Percentiles rank a stretch among this genome's conserved stretches.
Evolutionary conservation across 1,284 basidiomycete species (phyloP).

Genomic region (Malassezia nana): DNA sequence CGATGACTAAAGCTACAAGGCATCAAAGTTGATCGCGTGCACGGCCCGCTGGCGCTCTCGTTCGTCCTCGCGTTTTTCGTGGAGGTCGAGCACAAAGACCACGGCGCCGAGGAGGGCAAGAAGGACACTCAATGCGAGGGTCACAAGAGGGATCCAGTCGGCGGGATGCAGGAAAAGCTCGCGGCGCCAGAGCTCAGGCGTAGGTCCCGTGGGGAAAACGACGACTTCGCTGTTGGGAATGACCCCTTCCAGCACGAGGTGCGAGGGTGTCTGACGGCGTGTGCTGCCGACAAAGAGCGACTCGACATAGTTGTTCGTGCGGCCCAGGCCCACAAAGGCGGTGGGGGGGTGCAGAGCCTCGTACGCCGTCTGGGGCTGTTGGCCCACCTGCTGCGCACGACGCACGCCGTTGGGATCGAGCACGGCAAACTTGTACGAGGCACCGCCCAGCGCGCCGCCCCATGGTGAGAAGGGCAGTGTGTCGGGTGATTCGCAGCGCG

Average conservation of each 20-base stretch:
- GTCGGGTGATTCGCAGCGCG: constrained; percentile 55
- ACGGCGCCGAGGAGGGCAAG: constrained; percentile 67
- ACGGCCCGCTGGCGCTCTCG: constrained; percentile 71
- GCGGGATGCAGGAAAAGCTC: constrained; percentile 87
- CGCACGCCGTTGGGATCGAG: constrained; percentile 82
- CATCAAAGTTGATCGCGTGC: constrained; percentile 94
- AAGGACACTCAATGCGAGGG: constrained; percentile 66
- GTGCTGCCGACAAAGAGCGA: constrained; percentile 47
- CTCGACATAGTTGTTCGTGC: constrained; percentile 99
- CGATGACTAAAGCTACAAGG: constrained; percentile 54
- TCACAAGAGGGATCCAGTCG: constrained; percentile 96
- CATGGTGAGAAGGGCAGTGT: constrained; percentile 58
- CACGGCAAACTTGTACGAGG: constrained; percentile 93
- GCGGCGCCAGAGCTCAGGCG: constrained; percentile 61
- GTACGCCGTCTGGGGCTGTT: constrained; percentile 84
- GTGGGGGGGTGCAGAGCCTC: constrained; percentile 81
- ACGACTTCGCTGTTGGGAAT: constrained; percentile 95
- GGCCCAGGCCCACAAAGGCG: constrained; percentile 87
- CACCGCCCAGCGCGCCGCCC: constrained; percentile 85
- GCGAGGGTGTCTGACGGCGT: constrained; percentile 58
- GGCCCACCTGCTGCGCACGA: constrained; percentile 82
- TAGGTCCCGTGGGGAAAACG: constrained; percentile 61
- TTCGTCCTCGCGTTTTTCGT: constrained; percentile 87
- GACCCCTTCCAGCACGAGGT: constrained; percentile 84
- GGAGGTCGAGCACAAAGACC: constrained; percentile 75